Base-by-base conservation (phyloP, 345 rosid species). In the Noccaea bulbosa region DNA sequence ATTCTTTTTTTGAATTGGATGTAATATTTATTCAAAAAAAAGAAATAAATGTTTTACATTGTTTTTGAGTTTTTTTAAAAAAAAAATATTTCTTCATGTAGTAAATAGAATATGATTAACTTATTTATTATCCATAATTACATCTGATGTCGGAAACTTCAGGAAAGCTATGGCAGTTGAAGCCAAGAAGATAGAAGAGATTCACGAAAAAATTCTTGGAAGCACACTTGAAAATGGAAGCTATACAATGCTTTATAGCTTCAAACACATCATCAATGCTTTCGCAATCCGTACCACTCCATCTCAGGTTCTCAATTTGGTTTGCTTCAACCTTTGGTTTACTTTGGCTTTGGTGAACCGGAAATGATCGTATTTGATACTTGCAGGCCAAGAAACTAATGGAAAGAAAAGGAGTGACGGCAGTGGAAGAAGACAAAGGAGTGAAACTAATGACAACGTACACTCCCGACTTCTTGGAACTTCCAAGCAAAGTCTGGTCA, bases 361-460 rank as follows among this genome's bases (percentile, higher is more conserved):
- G 11, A 64, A 65, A 56, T 10, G 8, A 20, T 22, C 16, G 14
- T 11, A 35, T 11, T 5, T 46, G 49, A 4, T 3, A 44, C 47
- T 63, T 70, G 60, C 82, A 88, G 97, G 93, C 86, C 51, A 71
- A 76, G 74, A 91, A 83, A 69, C 89, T 93, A 4, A 76, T 44
- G 77, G 41, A 53, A 10, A 75, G 77, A 20, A 65, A 72, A 7
- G 86, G 86, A 70, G 87, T 88, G 11, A 93, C 80, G 73, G 39
- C 75, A 77, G 79, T 93, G 56, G 98, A 90, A 81, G 86, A 81
- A 79, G 98, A 88, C 52, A 86, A 85, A 73, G 93, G 97, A 81
- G 90, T 86, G 63, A 88, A 76, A 70, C 5, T 85, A 79, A 87
- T 91, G 98, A 87, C 97, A 40, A 86, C 97, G 1, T 88, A 93